Conservation (phyloP, 352 stramenopile genomes). For the Albugo laibachii region DNA sequence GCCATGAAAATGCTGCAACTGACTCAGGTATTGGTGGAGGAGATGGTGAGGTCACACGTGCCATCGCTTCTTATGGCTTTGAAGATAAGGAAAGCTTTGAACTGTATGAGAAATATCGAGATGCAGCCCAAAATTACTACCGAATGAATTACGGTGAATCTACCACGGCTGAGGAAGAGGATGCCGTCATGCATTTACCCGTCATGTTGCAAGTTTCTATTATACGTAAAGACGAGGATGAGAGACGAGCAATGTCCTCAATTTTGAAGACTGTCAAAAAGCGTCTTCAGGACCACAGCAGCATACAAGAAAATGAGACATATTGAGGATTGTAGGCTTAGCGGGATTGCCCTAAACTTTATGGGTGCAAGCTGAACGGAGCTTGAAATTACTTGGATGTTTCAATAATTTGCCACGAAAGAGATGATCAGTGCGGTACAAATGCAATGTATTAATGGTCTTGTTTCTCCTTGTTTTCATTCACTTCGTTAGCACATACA, state of each 20-base stretch:
- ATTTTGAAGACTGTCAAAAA: conserved; percentile 61
- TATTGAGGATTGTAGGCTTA: no score
- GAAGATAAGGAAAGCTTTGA: conserved; percentile 52
- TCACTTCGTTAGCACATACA: no score
- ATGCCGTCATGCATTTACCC: conserved; percentile 78
- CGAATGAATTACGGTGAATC: conserved; percentile 73
- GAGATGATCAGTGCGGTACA: neutral
- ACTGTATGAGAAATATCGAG: conserved; percentile 72
- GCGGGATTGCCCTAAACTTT: no score
- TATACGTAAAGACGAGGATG: conserved; percentile 45
- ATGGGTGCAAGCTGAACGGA: neutral
- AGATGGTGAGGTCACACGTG: conserved; percentile 27
- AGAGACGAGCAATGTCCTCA: conserved; percentile 42
- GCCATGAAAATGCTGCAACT: conserved; percentile 46
- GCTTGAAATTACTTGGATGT: neutral
- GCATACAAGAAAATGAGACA: no score
- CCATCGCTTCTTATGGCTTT: conserved; percentile 41
- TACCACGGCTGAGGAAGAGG: conserved; percentile 60
- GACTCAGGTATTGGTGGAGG: conserved; percentile 55
- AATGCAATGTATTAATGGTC: neutral
- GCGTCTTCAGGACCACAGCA: conserved; percentile 34
- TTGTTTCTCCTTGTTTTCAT: no score
- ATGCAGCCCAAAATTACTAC: conserved; percentile 61
- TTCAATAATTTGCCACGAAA: conserved; percentile 1
- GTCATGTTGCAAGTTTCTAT: conserved; percentile 72